A percentile compares a stretch with the other conserved stretches of the same genome.
phyloP scores from a whole-genome alignment of 768 basidiomycete species.

The Solioccasus polychromus region DNA sequence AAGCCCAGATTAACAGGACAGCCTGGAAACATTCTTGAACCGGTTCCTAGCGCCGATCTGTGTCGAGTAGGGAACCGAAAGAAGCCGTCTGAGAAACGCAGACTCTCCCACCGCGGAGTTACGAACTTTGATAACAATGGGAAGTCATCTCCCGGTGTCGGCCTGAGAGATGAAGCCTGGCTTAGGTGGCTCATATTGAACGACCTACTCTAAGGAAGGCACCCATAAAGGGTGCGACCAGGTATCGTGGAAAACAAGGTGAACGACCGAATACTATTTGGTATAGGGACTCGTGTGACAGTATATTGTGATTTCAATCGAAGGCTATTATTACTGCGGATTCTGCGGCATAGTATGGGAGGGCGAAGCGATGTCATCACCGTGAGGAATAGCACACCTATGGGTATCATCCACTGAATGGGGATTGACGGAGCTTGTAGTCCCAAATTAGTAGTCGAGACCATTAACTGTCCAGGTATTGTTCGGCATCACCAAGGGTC shows the following conservation, averaged over 20 bases:
- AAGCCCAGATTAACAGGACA: neutral
- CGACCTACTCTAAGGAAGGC: neutral
- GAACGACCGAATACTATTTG: no score
- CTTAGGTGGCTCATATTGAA: neutral
- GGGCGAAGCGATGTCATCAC: neutral
- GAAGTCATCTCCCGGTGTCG: neutral
- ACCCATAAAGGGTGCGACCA: neutral
- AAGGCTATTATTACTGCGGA: neutral
- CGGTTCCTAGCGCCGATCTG: neutral
- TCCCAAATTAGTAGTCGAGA: neutral
- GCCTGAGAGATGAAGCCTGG: neutral
- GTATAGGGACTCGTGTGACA: slow-evolving; percentile 5
- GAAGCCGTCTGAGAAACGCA: neutral
- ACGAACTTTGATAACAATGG: neutral
- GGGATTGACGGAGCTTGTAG: neutral
- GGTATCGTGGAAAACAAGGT: neutral
- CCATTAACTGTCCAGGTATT: no score
- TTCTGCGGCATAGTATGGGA: neutral
- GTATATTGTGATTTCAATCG: neutral
- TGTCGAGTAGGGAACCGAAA: neutral
- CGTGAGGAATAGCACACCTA: neutral
- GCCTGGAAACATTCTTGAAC: neutral
- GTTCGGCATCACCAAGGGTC: neutral
- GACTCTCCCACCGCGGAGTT: neutral
- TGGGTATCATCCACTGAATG: neutral